Percentiles rank a stretch among this genome's conserved stretches.
Evolutionary conservation across 306 rosid species (phyloP).

Genomic region (Glycine latifolia): DNA sequence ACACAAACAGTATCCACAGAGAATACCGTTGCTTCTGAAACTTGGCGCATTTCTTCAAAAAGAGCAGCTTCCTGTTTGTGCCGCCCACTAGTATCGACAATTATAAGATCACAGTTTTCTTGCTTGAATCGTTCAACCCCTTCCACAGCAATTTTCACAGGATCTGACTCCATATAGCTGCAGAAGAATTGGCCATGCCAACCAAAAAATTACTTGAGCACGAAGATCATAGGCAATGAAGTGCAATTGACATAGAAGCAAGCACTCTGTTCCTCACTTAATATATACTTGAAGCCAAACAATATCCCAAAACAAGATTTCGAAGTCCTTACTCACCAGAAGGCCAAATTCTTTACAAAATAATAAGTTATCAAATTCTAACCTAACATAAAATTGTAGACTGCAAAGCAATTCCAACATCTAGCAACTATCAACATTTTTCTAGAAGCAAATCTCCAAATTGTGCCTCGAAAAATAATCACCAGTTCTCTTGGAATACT

Average conservation of each 20-base stretch:
- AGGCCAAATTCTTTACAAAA: too few species aligned
- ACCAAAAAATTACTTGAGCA: conserved; percentile 37
- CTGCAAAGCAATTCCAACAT: too few species aligned
- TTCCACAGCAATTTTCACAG: conserved; percentile 76
- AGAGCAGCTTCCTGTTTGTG: conserved; percentile 89
- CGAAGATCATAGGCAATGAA: not conserved
- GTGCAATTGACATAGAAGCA: conserved; percentile 11
- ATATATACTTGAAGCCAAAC: too few species aligned
- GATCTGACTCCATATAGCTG: conserved; percentile 83
- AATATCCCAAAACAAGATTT: too few species aligned
- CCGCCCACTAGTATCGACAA: conserved; percentile 87
- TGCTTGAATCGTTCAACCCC: conserved; percentile 81
- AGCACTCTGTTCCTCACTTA: not conserved
- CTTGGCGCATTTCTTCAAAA: conserved; percentile 92
- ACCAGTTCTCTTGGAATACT: not conserved
- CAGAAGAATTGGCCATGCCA: not conserved
- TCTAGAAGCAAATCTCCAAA: too few species aligned
- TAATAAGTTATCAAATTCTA: too few species aligned
- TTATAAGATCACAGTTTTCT: conserved; percentile 81
- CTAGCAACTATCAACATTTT: too few species aligned
- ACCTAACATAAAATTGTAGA: too few species aligned
- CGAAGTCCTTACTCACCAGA: too few species aligned
- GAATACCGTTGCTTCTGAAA: conserved; percentile 83
- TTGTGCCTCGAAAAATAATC: too few species aligned
- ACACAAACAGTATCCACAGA: conserved; percentile 20